phyloP scores from a whole-genome alignment of 345 rosid species.

The Arabidopsis arenosa region DNA sequence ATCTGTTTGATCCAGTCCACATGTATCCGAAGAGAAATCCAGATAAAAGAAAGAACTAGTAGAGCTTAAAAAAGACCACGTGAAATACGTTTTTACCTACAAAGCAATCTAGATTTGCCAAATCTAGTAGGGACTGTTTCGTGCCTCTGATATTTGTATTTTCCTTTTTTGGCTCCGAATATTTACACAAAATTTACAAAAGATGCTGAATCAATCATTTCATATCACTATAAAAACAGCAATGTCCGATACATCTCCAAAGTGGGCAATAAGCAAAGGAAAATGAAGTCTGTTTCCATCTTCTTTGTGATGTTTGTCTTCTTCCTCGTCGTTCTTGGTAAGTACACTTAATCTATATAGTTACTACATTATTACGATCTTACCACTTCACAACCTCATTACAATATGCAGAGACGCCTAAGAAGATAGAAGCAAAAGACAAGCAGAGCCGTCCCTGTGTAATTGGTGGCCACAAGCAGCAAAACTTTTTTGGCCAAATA shows the following conservation, averaged over 20 bases:
- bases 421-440: slow-evolving; percentile 26
- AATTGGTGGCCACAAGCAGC: too few species aligned
- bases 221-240: slow-evolving; percentile 14
- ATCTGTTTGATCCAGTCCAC: too few species aligned
- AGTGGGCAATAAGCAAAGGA: slow-evolving; percentile 5
- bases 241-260: not conserved
- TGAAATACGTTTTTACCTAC: not conserved
- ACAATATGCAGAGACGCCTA: slow-evolving; percentile 20
- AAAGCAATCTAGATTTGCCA: not conserved
- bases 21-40: too few species aligned
- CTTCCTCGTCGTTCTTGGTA: slow-evolving; percentile 39
- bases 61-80: slow-evolving; percentile 9
- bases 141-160: not conserved
- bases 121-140: slow-evolving; percentile 10
- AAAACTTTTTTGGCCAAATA: too few species aligned
- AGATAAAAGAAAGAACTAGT: not conserved
- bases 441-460: too few species aligned
- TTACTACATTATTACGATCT: slow-evolving; percentile 2
- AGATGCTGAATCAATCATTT: not conserved
- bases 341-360: slow-evolving; percentile 1
- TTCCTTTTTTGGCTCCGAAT: not conserved
- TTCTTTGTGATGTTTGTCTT: slow-evolving; percentile 24
- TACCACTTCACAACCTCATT: not conserved
- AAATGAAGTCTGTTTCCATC: slow-evolving; percentile 35
- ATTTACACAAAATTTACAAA: not conserved